Evolutionary conservation across 2,329 filamentous ascomycete species (phyloP).

Genomic region (Xylaria sp.): DNA sequence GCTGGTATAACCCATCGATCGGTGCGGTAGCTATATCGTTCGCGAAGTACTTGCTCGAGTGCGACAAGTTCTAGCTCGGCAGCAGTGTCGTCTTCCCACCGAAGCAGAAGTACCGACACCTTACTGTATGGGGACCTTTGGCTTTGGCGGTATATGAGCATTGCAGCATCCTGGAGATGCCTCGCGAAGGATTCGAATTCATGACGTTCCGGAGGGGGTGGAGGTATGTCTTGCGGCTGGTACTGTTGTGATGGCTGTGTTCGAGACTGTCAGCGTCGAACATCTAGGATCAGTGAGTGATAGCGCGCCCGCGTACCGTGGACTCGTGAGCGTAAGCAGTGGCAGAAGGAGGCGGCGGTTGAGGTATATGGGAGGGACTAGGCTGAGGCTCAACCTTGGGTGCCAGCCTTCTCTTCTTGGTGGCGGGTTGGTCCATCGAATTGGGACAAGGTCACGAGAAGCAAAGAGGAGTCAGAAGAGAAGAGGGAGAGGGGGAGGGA

Average conservation of each 20-base stretch:
- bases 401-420: conserved; percentile 54
- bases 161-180: conserved; percentile 74
- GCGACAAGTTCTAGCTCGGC: conserved; percentile 64
- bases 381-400: conserved; percentile 51
- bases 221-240: conserved; percentile 45
- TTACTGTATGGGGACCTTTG: conserved; percentile 66
- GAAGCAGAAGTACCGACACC: conserved; percentile 68
- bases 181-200: conserved; percentile 75
- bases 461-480: not conserved
- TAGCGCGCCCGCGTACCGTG: conserved; percentile 39
- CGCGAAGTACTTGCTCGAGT: conserved; percentile 67
- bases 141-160: conserved; percentile 72
- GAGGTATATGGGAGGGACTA: conserved; percentile 45
- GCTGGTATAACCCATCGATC: conserved; percentile 71
- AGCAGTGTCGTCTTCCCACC: conserved; percentile 69
- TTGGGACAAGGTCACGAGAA: not conserved
- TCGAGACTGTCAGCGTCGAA: conserved; percentile 35
- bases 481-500: not conserved
- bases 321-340: conserved; percentile 45
- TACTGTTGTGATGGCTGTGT: conserved; percentile 44
- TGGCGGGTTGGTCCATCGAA: conserved; percentile 51
- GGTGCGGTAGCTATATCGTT: conserved; percentile 69
- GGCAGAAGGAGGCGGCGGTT: conserved; percentile 35
- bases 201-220: conserved; percentile 58
- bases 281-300: conserved; percentile 23